Percentiles rank a stretch among this genome's conserved stretches.
phyloP scores from a whole-genome alignment of 345 rosid species.

The Hevea brasiliensis region DNA sequence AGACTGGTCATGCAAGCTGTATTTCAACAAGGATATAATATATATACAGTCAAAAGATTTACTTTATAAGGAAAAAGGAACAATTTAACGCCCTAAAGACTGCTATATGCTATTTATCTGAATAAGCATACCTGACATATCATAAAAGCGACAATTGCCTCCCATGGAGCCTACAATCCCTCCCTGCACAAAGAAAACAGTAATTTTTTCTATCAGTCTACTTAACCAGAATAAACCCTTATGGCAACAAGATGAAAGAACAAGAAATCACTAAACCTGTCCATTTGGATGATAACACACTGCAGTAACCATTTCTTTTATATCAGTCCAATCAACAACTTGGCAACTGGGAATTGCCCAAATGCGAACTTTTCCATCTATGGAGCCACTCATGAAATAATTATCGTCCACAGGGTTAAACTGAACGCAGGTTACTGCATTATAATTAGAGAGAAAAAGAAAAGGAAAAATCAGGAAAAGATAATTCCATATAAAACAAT shows the following conservation, averaged over 20 bases:
- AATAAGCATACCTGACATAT: slow-evolving; percentile 41
- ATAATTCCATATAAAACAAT: slow-evolving; percentile 2
- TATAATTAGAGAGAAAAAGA: background rate
- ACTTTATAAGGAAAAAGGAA: background rate
- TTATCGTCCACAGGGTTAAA: slow-evolving; percentile 59
- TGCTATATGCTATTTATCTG: slow-evolving; percentile 1
- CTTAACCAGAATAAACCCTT: background rate
- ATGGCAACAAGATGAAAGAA: background rate
- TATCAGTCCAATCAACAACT: slow-evolving; percentile 64
- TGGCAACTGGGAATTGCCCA: slow-evolving; percentile 57
- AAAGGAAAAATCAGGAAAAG: background rate
- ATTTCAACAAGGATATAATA: background rate
- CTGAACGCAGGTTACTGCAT: slow-evolving; percentile 60
- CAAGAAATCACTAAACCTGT: slow-evolving; percentile 42
- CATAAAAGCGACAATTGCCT: slow-evolving; percentile 61
- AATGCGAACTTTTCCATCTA: slow-evolving; percentile 68
- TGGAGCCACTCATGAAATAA: slow-evolving; percentile 62
- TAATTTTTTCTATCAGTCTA: slow-evolving; percentile 7
- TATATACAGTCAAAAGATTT: background rate
- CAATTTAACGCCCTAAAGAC: background rate
- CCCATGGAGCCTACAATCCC: slow-evolving; percentile 47
- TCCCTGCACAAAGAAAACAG: slow-evolving; percentile 28
- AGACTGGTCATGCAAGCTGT: background rate
- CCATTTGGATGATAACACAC: slow-evolving; percentile 62
- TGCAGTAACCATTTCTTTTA: slow-evolving; percentile 72